Conservation (phyloP, 1,284 basidiomycete genomes). For the Leccinum solheimii region DNA sequence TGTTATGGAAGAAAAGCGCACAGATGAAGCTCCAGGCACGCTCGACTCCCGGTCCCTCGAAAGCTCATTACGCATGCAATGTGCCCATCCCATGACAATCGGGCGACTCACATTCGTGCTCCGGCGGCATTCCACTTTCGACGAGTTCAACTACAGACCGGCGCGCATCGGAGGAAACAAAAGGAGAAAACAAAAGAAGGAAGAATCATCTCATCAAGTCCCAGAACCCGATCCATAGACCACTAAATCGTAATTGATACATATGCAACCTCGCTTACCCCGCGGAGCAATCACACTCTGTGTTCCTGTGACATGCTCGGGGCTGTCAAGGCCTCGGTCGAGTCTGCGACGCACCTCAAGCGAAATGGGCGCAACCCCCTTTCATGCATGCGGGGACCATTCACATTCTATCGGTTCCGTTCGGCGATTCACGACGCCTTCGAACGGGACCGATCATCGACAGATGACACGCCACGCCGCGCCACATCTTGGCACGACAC, state of each 20-base stretch:
- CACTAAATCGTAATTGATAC: conserved; percentile 61
- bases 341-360: neutral
- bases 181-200: conserved; percentile 53
- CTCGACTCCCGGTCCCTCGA: neutral
- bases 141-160: neutral
- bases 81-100: neutral
- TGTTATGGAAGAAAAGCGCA: neutral
- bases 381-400: neutral
- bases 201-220: conserved; percentile 59
- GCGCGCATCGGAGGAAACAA: neutral
- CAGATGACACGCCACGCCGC: neutral
- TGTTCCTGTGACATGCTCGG: conserved; percentile 55
- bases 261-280: conserved; percentile 76
- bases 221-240: conserved; percentile 90
- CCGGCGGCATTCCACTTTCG: neutral
- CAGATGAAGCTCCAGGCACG: conserved; percentile 1
- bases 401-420: conserved; percentile 63
- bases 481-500: neutral
- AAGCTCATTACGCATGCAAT: neutral
- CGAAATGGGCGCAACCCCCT: neutral
- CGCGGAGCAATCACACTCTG: conserved; percentile 90
- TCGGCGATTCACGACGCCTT: conserved; percentile 11
- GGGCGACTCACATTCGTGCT: neutral
- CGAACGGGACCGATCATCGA: neutral
- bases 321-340: conserved; percentile 1